These are phyloP conservation scores for Auriscalpium orientale DNA, from an alignment of 768 basidiomycete species.

Conservation along the genomic window DNA sequence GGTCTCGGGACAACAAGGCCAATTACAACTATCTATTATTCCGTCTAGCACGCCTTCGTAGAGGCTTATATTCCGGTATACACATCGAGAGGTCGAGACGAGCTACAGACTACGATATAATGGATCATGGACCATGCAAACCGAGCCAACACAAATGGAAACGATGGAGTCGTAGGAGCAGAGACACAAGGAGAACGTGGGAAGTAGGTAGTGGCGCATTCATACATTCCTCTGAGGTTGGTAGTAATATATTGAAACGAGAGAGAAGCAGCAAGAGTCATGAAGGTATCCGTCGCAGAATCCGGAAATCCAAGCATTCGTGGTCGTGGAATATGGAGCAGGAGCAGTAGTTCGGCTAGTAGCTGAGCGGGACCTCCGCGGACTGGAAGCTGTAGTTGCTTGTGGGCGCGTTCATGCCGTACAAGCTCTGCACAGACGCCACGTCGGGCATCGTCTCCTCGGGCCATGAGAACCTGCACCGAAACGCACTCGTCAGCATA, in stretches of 20 bases:
- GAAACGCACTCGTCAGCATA: not conserved
- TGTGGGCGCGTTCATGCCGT: not conserved
- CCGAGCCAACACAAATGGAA: not conserved
- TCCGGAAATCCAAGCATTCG: not conserved
- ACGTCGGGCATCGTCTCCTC: not conserved
- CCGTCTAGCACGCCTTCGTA: not conserved
- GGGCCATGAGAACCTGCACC: slow-evolving; percentile 10
- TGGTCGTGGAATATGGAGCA: too few species aligned
- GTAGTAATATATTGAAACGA: not conserved
- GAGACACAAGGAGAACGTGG: not conserved
- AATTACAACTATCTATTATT: not conserved
- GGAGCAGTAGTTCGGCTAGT: not conserved
- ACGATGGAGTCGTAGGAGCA: not conserved
- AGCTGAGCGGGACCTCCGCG: not conserved
- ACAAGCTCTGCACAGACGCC: not conserved
- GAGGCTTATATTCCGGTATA: not conserved
- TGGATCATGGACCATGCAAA: not conserved
- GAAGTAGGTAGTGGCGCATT: too few species aligned
- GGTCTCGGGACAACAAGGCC: too few species aligned
- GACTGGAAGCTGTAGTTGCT: not conserved
- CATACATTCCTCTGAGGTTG: not conserved
- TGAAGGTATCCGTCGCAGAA: not conserved
- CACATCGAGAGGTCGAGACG: not conserved
- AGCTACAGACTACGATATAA: not conserved
- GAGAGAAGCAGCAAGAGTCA: not conserved